Base-by-base conservation (phyloP, 495 filamentous ascomycete species). In the Glonium stellatum region DNA sequence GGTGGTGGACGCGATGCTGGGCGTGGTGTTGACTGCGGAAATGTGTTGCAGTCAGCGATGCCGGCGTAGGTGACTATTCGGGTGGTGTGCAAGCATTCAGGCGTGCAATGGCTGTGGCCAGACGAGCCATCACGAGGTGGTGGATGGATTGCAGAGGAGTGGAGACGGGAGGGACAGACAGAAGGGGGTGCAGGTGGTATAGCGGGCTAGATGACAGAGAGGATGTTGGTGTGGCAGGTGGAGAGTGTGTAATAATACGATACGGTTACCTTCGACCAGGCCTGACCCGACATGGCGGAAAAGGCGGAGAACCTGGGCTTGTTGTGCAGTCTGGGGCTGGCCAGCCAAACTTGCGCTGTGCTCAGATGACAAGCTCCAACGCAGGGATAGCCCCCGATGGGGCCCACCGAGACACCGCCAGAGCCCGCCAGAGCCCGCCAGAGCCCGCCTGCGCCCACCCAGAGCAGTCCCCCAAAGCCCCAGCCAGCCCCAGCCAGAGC, bases 251-350 rank as follows among this genome's bases (percentile, higher is more conserved):
- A 37, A 55, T 21, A 55, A 21, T 37, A 37, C 31, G 6, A 37
- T 42, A 51, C 48, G 19, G 48, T 51, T 31, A 22, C 34, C 53
- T 31, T 18, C 19, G 15, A 6, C 18, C 19, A 21, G 34, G 53
- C 34, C 53, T 42, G 53, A 55, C 53, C 53, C 53, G 53, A 5
- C 34, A 31, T 12, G 0, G 5, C 53, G 53, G 53, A 55, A 55
- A 55, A 34, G 23, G 53, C 53, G 53, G 53, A 55, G 53, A 55
- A 55, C 53, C 53, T 42, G 37, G 53, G 53, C 53, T n/a, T 5
- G n/a, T 31, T 23, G 48, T 51, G 48, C 48, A 51, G 48, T 50
- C 48, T 51, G 48, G 48, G 48, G 48, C 21, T 31, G 48, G 5
- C 39, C 18, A 18, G 39, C 10, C 19, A n/a, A n/a, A n/a, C n/a